Base-by-base conservation (phyloP, 495 filamentous ascomycete genomes). In the Neurospora intermedia region DNA sequence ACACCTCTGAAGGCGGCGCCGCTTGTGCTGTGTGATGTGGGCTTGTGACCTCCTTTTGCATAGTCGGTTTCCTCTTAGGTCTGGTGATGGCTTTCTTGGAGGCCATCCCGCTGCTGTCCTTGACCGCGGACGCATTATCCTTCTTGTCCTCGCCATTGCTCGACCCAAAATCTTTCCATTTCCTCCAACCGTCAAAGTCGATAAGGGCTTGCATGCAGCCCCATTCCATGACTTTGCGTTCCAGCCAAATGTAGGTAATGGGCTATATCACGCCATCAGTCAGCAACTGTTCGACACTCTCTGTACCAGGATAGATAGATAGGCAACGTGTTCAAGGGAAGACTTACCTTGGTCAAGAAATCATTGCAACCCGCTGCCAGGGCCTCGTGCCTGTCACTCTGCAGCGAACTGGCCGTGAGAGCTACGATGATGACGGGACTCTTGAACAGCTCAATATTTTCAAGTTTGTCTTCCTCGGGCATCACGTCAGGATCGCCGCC, bases 181-280 rank as follows among this genome's bases (percentile, higher is more conserved):
- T 93, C 59, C 94, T 90, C 96, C 96, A 99, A 71, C 96, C 96
- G 78, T 98, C 96, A 77, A 94, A 98, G 85, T 99, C 96, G 81
- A 99, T 99, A 71, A 99, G 84, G 23, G 96, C 96, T 85, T 98
- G 96, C 91, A 99, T 98, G 84, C 96, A 99, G 75, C 96, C 96
- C 96, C 96, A 99, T 88, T 99, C 96, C 80, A 95, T 97, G 48
- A 98, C 94, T 80, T 99, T 99, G 48, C 95, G 89, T 78, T 97
- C 92, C 16, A 99, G 87, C 96, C 96, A 99, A 73, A 96, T 94
- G 78, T 98, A 98, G 76, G 95, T 96, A 70, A 99, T 94, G 31
- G 96, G 96, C 93, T 97, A 20, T 13, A 46, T 73, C 15, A 43
- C 62, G 70, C 20, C 72, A 41, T 18, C 23, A 73, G 70, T 73